Conservation (phyloP, 2,329 filamentous ascomycete genomes). For the Calonectria crousiana region DNA sequence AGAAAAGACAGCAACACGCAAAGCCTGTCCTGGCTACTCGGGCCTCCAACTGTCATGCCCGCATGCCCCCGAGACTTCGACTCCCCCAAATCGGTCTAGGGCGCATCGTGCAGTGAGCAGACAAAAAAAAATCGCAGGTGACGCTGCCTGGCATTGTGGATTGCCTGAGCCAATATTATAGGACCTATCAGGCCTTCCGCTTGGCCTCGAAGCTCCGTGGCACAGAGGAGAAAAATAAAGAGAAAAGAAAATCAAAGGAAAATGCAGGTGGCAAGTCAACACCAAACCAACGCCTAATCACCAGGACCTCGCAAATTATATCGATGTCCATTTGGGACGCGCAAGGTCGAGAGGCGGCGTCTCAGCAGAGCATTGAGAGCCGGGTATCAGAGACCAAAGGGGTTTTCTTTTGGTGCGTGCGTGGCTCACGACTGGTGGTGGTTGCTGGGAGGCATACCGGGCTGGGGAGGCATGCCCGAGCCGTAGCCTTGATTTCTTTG, state of each 20-base stretch:
- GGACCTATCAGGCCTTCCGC: conserved; percentile 20
- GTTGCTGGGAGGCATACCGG: conserved; percentile 84
- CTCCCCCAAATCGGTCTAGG: neutral
- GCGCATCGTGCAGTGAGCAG: conserved; percentile 13
- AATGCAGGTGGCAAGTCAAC: conserved; percentile 51
- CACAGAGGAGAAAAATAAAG: conserved; percentile 25
- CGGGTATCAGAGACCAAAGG: conserved; percentile 66
- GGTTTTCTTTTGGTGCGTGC: conserved; percentile 33
- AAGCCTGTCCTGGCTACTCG: conserved; percentile 8
- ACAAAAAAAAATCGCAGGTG: conserved; percentile 5
- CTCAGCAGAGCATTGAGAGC: conserved; percentile 67
- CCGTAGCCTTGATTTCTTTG: conserved; percentile 76
- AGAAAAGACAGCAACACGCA: conserved; percentile 24
- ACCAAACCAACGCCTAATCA: conserved; percentile 58
- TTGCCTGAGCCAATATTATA: conserved; percentile 37
- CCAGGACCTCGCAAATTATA: conserved; percentile 56
- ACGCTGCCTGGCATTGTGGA: conserved; percentile 7
- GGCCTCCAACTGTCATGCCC: conserved; percentile 6
- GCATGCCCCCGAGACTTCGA: conserved; percentile 1
- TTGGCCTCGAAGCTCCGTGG: conserved; percentile 32
- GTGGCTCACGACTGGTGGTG: conserved; percentile 78
- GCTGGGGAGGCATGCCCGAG: conserved; percentile 83
- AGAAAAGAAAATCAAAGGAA: conserved; percentile 41
- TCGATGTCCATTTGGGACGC: conserved; percentile 43
- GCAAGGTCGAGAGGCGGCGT: conserved; percentile 45